phyloP scores from a whole-genome alignment of 495 filamentous ascomycete species.

The Aspergillus biplanus region DNA sequence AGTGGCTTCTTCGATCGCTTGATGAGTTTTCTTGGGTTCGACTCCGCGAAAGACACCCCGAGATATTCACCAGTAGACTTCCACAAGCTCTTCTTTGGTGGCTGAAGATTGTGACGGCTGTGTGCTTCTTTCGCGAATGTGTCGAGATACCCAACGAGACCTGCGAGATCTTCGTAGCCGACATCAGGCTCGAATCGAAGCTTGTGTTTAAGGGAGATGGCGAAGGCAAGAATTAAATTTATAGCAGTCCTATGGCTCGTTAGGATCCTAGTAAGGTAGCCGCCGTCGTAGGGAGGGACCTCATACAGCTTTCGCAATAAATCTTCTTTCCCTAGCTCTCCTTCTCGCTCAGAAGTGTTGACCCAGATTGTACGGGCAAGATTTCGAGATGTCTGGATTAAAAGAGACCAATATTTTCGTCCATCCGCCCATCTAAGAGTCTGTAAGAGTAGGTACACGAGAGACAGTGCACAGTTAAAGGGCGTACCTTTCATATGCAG shows the following conservation, averaged over 20 bases:
- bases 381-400: slow-evolving; percentile 72
- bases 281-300: neutral
- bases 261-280: slow-evolving; percentile 11
- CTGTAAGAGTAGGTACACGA: slow-evolving; percentile 8
- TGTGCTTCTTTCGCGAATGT: slow-evolving; percentile 72
- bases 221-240: slow-evolving; percentile 80
- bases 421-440: slow-evolving; percentile 65
- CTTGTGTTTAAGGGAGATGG: slow-evolving; percentile 77
- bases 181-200: slow-evolving; percentile 88
- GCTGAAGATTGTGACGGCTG: slow-evolving; percentile 45
- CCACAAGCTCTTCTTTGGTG: slow-evolving; percentile 55
- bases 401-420: slow-evolving; percentile 74
- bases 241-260: slow-evolving; percentile 61
- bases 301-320: slow-evolving; percentile 69
- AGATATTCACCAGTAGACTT: slow-evolving; percentile 69
- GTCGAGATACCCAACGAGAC: slow-evolving; percentile 40
- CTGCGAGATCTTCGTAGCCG: slow-evolving; percentile 68
- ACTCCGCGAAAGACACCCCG: slow-evolving; percentile 68
- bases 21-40: slow-evolving; percentile 73
- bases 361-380: slow-evolving; percentile 82
- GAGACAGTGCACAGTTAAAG: neutral
- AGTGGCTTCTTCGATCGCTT: slow-evolving; percentile 66
- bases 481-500: slow-evolving; percentile 75
- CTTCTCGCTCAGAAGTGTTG: slow-evolving; percentile 68
- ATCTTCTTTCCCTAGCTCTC: slow-evolving; percentile 65